These are phyloP conservation scores for Alternaria brassicae DNA, from an alignment of 2,329 filamentous ascomycete species.

Conservation along the genomic window DNA sequence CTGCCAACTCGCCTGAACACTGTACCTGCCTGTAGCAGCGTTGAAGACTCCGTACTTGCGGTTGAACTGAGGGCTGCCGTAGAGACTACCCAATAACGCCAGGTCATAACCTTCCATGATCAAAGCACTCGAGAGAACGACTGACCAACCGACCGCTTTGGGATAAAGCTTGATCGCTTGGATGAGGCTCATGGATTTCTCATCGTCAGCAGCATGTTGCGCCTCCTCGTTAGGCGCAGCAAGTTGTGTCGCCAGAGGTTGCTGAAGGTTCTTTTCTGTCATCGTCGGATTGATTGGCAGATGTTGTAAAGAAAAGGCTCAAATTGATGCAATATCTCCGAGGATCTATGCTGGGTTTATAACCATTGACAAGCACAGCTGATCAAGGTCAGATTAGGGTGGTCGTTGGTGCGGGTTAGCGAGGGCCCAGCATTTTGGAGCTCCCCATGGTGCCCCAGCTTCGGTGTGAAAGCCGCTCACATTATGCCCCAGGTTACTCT, in stretches of 20 bases:
- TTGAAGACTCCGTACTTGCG: conserved; percentile 51
- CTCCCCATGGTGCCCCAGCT: conserved; percentile 21
- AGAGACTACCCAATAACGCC: conserved; percentile 79
- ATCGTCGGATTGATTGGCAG: conserved; percentile 19
- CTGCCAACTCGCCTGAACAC: conserved; percentile 54
- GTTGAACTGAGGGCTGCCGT: conserved; percentile 56
- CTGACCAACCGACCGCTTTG: conserved; percentile 81
- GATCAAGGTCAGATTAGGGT: conserved; percentile 22
- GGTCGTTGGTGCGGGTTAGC: conserved; percentile 24
- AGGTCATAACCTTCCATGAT: conserved; percentile 90
- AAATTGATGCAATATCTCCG: not conserved
- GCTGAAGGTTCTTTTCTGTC: conserved; percentile 28
- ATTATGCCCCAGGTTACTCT: conserved; percentile 8
- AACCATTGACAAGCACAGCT: conserved; percentile 18
- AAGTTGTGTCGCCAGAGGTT: conserved; percentile 19
- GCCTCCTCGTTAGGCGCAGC: conserved; percentile 36
- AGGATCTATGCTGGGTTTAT: conserved; percentile 16
- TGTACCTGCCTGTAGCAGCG: conserved; percentile 46
- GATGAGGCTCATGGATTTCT: conserved; percentile 62
- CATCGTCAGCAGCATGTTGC: conserved; percentile 52
- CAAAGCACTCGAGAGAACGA: conserved; percentile 84
- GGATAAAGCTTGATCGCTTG: conserved; percentile 83
- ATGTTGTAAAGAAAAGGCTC: not conserved
- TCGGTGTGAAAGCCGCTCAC: not conserved
- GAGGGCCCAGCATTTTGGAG: conserved; percentile 12